phyloP scores from a whole-genome alignment of 768 basidiomycete genomes.

The Stropharia rugosoannulata region DNA sequence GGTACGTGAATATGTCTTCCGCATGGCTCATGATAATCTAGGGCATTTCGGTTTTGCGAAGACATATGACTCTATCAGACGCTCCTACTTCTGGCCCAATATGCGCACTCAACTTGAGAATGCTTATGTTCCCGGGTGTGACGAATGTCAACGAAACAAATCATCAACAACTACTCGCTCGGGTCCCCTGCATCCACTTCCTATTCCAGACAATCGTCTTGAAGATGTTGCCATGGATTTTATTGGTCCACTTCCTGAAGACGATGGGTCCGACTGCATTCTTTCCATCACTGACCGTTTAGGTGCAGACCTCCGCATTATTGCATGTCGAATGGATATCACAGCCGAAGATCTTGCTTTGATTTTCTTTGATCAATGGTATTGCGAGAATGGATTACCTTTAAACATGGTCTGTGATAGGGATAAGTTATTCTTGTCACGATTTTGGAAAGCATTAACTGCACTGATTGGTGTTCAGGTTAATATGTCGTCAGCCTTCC shows the following conservation, averaged over 20 bases:
- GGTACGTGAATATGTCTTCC: constrained; percentile 21
- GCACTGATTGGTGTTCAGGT: not conserved
- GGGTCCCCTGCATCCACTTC: constrained; percentile 28
- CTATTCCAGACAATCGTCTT: constrained; percentile 20
- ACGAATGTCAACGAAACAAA: constrained; percentile 37
- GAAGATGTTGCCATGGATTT: constrained; percentile 31
- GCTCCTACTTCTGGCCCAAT: constrained; percentile 30
- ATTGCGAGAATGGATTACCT: constrained; percentile 31
- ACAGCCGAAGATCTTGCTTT: constrained; percentile 21
- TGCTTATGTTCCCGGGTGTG: constrained; percentile 30
- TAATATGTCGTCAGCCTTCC: constrained; percentile 22
- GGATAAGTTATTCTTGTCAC: constrained; percentile 29
- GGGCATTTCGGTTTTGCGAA: constrained; percentile 36
- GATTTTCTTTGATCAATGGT: constrained; percentile 26
- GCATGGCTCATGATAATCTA: constrained; percentile 25
- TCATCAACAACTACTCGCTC: constrained; percentile 13
- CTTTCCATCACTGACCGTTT: constrained; percentile 16
- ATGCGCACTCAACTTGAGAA: constrained; percentile 30
- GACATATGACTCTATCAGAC: constrained; percentile 19
- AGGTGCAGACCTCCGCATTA: constrained; percentile 4
- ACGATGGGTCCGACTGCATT: constrained; percentile 26
- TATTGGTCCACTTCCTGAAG: constrained; percentile 30
- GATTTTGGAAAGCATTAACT: constrained; percentile 19
- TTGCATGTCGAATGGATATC: constrained; percentile 9
- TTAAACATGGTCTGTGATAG: constrained; percentile 27